Base-by-base conservation (phyloP, 306 rosid species). In the Cicer cuneatum region DNA sequence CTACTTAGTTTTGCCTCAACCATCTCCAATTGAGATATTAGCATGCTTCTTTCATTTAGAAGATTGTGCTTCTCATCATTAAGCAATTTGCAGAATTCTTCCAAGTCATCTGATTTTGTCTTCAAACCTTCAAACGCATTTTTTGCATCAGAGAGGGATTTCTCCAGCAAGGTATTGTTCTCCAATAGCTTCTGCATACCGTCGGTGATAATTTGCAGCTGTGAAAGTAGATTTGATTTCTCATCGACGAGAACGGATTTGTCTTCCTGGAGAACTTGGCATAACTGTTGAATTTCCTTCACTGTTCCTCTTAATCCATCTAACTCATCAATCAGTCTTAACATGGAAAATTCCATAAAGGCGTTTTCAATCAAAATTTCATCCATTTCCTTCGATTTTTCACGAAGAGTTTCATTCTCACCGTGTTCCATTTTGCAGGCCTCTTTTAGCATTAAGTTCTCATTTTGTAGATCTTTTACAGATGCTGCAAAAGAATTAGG, bases 141-240 rank as follows among this genome's bases (percentile, higher is more conserved):
- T 57, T 90, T 85, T 21, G 96, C 96, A 80, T 88, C 85, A 13
- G 86, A 84, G 65, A 93, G 86, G 57, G 91, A 91, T 75, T 72
- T 86, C 85, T 91, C 98, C 80, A 91, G 81, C 75, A 82, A 75
- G 60, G 84, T 70, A 85, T 91, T 91, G 85, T 79, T 91, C 82
- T 93, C 91, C 70, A 87, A 59, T 57, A 91, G 90, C 85, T 87
- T 87, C 85, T 88, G 86, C 91, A 93, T 87, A 83, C 86, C 86
- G 76, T 88, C 91, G 10, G 94, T 90, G 81, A 87, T 75, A 66
- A 75, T 71, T 81, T 90, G 97, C 66, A 93, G 67, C 82, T 93
- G 94, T 33, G 94, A 87, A 71, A 93, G 87, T 41, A 93, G 81
- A 67, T 83, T 21, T 61, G 85, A 78, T 69, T 93, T 93, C 81